Evolutionary conservation across 1,284 basidiomycete genomes (phyloP).

Genomic region (Stygiomarasmius scandens): DNA sequence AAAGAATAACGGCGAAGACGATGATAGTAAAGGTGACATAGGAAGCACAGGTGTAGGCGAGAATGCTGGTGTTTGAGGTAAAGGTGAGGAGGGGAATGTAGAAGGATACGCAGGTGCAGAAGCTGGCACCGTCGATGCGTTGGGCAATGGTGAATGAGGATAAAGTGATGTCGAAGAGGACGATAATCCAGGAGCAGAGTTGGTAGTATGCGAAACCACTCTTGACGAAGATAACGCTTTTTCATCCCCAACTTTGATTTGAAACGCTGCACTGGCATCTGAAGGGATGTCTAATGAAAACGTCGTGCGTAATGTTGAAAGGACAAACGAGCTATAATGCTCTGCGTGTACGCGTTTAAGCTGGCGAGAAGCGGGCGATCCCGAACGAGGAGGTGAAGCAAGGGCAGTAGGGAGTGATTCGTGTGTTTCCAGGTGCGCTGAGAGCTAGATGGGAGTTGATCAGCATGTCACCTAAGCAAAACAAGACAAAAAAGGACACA

Average conservation of each 20-base stretch:
- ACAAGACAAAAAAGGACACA: slow-evolving; percentile 32
- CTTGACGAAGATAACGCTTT: background rate
- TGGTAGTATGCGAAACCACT: background rate
- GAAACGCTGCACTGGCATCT: slow-evolving; percentile 85
- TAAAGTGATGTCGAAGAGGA: background rate
- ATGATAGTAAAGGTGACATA: background rate
- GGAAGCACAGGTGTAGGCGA: background rate
- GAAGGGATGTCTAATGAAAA: slow-evolving; percentile 89
- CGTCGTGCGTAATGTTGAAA: slow-evolving; percentile 72
- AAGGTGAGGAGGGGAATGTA: background rate
- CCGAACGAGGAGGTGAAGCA: slow-evolving; percentile 38
- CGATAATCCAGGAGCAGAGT: background rate
- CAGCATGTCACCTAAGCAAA: too few relatives aligned
- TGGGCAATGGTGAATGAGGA: slow-evolving; percentile 1
- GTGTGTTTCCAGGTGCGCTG: slow-evolving; percentile 83
- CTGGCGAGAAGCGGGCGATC: slow-evolving; percentile 31
- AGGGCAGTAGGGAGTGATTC: slow-evolving; percentile 74
- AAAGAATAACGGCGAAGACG: background rate
- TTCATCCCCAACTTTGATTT: slow-evolving; percentile 47
- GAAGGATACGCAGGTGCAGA: background rate
- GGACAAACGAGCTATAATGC: slow-evolving; percentile 74
- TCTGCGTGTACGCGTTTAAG: slow-evolving; percentile 80
- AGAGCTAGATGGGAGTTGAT: slow-evolving; percentile 56
- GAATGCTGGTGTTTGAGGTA: too few relatives aligned
- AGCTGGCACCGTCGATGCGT: background rate